Evolutionary conservation across 1,284 basidiomycete species (phyloP).

Genomic region (Crucibulum cyathiforme): DNA sequence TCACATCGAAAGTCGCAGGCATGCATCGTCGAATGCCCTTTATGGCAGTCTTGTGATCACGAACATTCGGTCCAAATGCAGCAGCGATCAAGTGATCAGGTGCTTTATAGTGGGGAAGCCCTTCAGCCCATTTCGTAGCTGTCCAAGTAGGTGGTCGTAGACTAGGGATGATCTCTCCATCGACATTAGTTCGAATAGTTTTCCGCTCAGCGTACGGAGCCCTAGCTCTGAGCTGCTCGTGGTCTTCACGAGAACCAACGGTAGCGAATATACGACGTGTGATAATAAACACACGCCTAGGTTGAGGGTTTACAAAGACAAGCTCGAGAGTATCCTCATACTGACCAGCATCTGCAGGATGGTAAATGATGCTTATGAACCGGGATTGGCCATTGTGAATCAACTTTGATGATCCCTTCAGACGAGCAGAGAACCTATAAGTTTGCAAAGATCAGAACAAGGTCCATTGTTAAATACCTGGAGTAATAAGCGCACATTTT

Average conservation of each 20-base stretch:
- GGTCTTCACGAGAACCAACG: constrained; percentile 46
- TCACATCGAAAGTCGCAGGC: constrained; percentile 35
- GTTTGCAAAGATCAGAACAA: neutral
- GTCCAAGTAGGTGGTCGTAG: constrained; percentile 45
- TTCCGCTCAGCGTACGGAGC: constrained; percentile 42
- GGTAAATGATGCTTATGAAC: constrained; percentile 25
- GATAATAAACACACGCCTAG: constrained; percentile 43
- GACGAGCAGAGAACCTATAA: constrained; percentile 27
- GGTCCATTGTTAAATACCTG: neutral
- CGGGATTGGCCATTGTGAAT: constrained; percentile 17
- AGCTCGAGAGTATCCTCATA: constrained; percentile 47
- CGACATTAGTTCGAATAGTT: constrained; percentile 22
- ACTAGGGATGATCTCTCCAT: constrained; percentile 34
- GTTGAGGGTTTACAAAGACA: constrained; percentile 34
- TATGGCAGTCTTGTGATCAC: constrained; percentile 19
- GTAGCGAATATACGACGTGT: constrained; percentile 44
- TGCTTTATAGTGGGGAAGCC: constrained; percentile 29
- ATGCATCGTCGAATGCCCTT: constrained; percentile 38
- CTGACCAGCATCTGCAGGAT: constrained; percentile 36
- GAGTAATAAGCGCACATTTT: constrained; percentile 13
- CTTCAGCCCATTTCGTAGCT: constrained; percentile 31
- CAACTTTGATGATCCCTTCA: constrained; percentile 25
- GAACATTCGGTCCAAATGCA: constrained; percentile 25
- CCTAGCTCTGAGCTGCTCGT: constrained; percentile 44
- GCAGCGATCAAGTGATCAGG: constrained; percentile 34